phyloP scores from a whole-genome alignment of 306 rosid genomes.

The Corylus americana region DNA sequence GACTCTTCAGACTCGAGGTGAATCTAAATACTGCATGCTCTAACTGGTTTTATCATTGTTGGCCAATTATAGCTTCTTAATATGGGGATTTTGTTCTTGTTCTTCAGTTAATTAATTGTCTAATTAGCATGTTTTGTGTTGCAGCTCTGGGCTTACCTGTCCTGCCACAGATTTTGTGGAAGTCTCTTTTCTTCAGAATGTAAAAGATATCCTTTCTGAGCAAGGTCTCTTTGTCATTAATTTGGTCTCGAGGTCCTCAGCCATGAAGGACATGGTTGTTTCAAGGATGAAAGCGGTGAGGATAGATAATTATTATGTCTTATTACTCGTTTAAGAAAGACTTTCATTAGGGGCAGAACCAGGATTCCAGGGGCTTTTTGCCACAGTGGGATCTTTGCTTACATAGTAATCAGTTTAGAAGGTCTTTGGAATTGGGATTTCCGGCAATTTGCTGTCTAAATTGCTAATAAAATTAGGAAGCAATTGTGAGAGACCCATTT shows the following conservation, averaged over 20 bases:
- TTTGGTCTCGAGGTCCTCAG: constrained; percentile 81
- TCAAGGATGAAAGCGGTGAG: constrained; percentile 80
- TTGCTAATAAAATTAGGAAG: too few relatives aligned
- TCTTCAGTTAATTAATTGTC: constrained; percentile 12
- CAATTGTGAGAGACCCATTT: too few relatives aligned
- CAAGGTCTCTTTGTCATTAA: constrained; percentile 81
- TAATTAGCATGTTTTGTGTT: constrained; percentile 22
- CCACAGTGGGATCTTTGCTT: background rate
- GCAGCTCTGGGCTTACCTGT: constrained; percentile 87
- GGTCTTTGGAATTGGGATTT: too few relatives aligned
- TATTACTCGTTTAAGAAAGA: constrained; percentile 19
- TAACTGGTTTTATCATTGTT: constrained; percentile 4
- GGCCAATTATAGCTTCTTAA: constrained; percentile 7
- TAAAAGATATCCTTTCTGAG: constrained; percentile 61
- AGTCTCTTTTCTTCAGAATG: constrained; percentile 67
- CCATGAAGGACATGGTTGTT: constrained; percentile 61
- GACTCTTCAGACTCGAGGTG: constrained; percentile 94
- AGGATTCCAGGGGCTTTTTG: background rate
- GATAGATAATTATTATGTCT: constrained; percentile 7
- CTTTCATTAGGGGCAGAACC: background rate
- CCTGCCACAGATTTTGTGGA: constrained; percentile 83
- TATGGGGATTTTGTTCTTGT: constrained; percentile 20
- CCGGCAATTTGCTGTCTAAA: too few relatives aligned
- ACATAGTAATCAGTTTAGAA: background rate
- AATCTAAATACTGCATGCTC: constrained; percentile 29